Evolutionary conservation across 2,329 filamentous ascomycete species (phyloP).

Genomic region (Talaromyces sp.): DNA sequence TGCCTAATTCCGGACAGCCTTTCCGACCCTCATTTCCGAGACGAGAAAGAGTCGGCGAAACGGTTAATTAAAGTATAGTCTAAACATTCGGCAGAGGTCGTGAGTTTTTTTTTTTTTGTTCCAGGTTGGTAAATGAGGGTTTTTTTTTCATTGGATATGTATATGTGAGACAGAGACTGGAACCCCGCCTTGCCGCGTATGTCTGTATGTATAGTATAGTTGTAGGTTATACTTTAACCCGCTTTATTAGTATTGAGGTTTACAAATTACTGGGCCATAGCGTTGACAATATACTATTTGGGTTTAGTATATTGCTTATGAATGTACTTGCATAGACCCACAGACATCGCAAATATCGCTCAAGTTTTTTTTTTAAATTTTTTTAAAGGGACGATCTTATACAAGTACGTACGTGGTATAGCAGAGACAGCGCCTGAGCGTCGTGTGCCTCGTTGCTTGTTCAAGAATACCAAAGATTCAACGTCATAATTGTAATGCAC

Average conservation of each 20-base stretch:
- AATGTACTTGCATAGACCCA: background rate
- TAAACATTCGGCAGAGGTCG: background rate
- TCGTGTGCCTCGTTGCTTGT: background rate
- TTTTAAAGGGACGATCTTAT: background rate
- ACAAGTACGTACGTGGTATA: background rate
- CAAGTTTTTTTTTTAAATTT: background rate
- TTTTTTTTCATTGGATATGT: background rate
- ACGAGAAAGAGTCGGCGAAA: background rate
- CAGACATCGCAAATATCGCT: background rate
- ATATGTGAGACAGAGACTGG: background rate
- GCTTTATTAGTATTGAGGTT: too few species aligned
- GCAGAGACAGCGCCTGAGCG: background rate
- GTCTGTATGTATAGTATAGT: background rate
- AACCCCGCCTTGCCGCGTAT: background rate
- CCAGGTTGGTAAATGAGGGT: background rate
- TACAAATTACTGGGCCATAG: background rate
- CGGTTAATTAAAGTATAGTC: background rate
- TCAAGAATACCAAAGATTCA: too few species aligned
- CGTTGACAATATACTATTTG: background rate
- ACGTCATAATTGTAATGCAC: background rate
- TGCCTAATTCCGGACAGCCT: background rate
- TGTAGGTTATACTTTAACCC: background rate
- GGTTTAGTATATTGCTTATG: background rate
- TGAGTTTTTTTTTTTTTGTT: background rate
- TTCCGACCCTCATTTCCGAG: background rate